phyloP scores from a whole-genome alignment of 1,284 basidiomycete species.

The Ustilago esculenta region DNA sequence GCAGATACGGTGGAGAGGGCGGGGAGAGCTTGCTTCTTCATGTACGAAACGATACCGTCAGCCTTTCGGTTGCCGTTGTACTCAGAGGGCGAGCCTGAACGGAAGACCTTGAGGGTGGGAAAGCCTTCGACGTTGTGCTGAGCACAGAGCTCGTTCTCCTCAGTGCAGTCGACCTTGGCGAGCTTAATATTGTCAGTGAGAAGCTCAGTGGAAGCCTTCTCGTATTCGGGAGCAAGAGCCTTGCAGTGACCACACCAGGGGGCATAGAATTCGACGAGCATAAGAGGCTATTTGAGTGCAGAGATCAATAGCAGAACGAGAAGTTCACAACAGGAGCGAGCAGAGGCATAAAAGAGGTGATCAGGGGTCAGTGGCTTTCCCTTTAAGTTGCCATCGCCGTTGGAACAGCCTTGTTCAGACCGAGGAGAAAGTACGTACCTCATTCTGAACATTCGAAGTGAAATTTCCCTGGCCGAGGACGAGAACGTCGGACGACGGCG shows the following conservation, averaged over 20 bases:
- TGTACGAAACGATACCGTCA: conserved; percentile 96
- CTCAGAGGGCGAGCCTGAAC: conserved; percentile 77
- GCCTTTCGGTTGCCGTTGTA: conserved; percentile 91
- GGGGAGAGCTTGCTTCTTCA: conserved; percentile 98
- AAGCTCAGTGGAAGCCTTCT: conserved; percentile 91
- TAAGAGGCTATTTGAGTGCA: conserved; percentile 72
- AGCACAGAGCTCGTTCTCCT: conserved; percentile 70
- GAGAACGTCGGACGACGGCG: conserved; percentile 81
- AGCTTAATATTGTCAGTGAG: conserved; percentile 87
- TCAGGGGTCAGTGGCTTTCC: too few relatives aligned
- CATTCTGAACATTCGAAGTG: conserved; percentile 75
- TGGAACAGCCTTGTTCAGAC: too few relatives aligned
- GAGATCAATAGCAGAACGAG: background rate
- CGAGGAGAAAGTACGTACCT: conserved; percentile 32
- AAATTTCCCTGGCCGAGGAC: conserved; percentile 79
- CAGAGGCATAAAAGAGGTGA: background rate
- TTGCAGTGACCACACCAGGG: conserved; percentile 85
- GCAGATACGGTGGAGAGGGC: conserved; percentile 84
- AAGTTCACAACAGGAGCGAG: background rate
- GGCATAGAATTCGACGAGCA: conserved; percentile 95
- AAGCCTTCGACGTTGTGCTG: conserved; percentile 86
- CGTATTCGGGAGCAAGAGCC: conserved; percentile 78
- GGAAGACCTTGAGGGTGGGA: conserved; percentile 91
- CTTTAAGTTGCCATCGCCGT: too few relatives aligned
- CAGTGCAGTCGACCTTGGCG: conserved; percentile 78